phyloP scores from a whole-genome alignment of 2,329 filamentous ascomycete species.

The Aureobasidium sp. region DNA sequence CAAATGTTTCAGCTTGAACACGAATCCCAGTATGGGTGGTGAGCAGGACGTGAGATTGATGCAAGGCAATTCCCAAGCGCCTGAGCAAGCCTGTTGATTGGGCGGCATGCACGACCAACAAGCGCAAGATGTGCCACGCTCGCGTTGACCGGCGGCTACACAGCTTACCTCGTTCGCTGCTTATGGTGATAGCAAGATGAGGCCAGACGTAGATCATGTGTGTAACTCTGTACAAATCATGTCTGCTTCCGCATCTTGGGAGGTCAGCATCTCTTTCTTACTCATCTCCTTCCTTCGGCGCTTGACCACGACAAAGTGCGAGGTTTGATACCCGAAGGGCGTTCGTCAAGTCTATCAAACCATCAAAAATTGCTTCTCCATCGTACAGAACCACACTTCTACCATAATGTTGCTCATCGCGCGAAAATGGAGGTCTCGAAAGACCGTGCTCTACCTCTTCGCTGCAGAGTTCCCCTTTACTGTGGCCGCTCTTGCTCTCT shows the following conservation, averaged over 20 bases:
- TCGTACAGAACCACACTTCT: not conserved
- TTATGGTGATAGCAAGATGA: not conserved
- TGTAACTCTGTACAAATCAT: constrained; percentile 6
- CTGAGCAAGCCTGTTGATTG: not conserved
- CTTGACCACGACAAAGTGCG: not conserved
- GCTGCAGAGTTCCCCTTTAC: constrained; percentile 58
- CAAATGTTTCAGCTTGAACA: not conserved
- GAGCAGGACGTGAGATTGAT: constrained; percentile 5
- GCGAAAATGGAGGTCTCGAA: constrained; percentile 48
- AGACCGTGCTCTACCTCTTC: constrained; percentile 51
- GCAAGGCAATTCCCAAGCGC: constrained; percentile 9
- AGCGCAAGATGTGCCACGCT: constrained; percentile 5
- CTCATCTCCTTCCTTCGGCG: not conserved
- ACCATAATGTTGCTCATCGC: constrained; percentile 33
- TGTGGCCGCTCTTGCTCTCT: constrained; percentile 60
- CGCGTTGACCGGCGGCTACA: constrained; percentile 7
- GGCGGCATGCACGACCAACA: constrained; percentile 2
- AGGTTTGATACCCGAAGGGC: not conserved
- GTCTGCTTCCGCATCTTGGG: not conserved
- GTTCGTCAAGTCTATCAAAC: not conserved
- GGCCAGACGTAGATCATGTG: not conserved
- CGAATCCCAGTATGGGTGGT: not conserved
- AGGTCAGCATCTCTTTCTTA: not conserved
- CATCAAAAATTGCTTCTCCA: not conserved
- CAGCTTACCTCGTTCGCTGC: constrained; percentile 11